Evolutionary conservation across 2,329 filamentous ascomycete genomes (phyloP).

Genomic region (Thielaviopsis musarum): DNA sequence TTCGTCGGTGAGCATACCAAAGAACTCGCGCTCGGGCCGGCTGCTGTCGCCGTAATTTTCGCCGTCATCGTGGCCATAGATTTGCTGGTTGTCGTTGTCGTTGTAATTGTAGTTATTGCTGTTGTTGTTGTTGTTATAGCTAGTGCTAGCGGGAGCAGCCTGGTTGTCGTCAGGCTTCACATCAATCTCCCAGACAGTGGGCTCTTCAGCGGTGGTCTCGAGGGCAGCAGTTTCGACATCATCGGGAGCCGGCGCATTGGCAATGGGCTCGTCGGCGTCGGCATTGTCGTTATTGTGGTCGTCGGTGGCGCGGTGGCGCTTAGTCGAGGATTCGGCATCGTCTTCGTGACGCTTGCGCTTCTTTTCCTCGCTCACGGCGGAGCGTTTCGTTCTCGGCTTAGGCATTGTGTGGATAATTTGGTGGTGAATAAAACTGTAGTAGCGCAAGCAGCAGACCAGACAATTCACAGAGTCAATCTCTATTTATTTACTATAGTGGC

Average conservation of each 20-base stretch:
- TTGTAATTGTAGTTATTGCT: constrained; percentile 13
- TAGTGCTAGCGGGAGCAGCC: background rate
- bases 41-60: constrained; percentile 15
- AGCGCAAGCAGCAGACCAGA: background rate
- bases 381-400: constrained; percentile 28
- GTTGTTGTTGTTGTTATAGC: constrained; percentile 12
- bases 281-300: constrained; percentile 3
- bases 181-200: constrained; percentile 7
- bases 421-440: background rate
- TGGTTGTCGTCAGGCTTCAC: constrained; percentile 1
- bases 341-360: constrained; percentile 24
- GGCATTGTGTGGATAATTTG: constrained; percentile 20
- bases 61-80: constrained; percentile 15
- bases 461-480: background rate
- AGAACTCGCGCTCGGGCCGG: constrained; percentile 54
- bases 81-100: constrained; percentile 14
- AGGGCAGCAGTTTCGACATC: background rate
- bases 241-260: background rate
- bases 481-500: no score
- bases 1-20: constrained; percentile 78
- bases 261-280: constrained; percentile 12
- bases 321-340: constrained; percentile 12
- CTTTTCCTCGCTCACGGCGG: constrained; percentile 23
- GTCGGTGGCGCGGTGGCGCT: constrained; percentile 15
- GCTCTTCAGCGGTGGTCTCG: background rate